These are phyloP conservation scores for Protea cynaroides DNA, from an alignment of 164 flowering plant genomes.

Conservation along the genomic window DNA sequence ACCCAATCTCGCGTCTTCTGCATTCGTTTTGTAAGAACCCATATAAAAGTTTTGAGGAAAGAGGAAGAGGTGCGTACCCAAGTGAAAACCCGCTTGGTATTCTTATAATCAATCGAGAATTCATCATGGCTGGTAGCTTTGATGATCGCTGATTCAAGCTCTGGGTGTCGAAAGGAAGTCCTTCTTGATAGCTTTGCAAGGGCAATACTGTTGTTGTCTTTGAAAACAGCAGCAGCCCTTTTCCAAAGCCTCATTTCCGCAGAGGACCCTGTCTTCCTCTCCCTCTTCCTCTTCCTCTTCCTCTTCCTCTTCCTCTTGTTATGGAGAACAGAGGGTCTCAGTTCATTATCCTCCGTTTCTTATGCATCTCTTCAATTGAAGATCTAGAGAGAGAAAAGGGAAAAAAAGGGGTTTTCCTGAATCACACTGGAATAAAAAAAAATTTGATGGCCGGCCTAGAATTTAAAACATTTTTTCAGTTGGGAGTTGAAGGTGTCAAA, in stretches of 20 bases:
- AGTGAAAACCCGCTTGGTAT: conserved; percentile 44
- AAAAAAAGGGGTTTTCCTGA: no score
- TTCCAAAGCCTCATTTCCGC: conserved; percentile 48
- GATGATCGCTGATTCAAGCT: conserved; percentile 61
- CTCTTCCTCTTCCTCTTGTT: neutral
- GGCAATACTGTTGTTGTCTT: conserved; percentile 61
- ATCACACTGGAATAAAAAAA: no score
- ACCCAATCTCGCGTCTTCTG: conserved; percentile 59
- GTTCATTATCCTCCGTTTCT: neutral
- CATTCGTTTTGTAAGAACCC: conserved; percentile 44
- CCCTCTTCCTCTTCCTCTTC: no score
- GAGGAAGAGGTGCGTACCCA: conserved; percentile 53
- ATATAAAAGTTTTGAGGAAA: conserved; percentile 38
- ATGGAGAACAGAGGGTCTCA: neutral
- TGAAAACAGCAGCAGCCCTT: conserved; percentile 50
- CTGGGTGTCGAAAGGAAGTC: conserved; percentile 32
- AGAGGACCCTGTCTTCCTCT: neutral
- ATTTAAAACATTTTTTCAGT: no score
- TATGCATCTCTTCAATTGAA: neutral
- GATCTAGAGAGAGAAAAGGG: neutral
- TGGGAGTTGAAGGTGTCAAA: neutral
- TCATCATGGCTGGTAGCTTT: conserved; percentile 84
- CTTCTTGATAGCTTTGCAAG: conserved; percentile 30
- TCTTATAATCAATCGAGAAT: conserved; percentile 45
- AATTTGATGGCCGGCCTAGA: no score